phyloP scores from a whole-genome alignment of 768 basidiomycete genomes.

The Amanita brunnescens region DNA sequence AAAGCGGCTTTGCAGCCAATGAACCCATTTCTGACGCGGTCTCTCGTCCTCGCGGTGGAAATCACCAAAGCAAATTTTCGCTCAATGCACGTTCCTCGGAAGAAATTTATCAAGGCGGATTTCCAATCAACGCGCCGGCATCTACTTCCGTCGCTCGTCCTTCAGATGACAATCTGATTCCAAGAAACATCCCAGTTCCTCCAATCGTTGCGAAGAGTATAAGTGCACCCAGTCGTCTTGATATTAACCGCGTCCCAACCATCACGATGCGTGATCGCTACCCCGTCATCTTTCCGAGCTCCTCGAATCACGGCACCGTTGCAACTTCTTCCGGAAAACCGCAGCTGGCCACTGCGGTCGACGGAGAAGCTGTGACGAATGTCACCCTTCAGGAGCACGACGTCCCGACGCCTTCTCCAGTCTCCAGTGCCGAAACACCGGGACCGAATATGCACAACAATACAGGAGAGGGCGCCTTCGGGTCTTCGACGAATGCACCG shows the following conservation, averaged over 20 bases:
- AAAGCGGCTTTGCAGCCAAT: too few species aligned
- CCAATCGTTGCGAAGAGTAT: neutral
- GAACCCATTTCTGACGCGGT: neutral
- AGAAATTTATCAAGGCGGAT: too few species aligned
- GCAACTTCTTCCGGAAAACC: neutral
- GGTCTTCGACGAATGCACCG: neutral
- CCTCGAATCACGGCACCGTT: neutral
- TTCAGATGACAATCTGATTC: too few species aligned
- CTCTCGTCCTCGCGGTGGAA: neutral
- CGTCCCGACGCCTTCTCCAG: too few species aligned
- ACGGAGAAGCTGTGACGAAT: neutral
- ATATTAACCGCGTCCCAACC: neutral
- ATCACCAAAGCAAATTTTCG: too few species aligned
- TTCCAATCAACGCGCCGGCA: too few species aligned
- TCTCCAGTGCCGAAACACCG: neutral
- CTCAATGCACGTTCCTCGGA: too few species aligned
- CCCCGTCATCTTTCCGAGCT: neutral
- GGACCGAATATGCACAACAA: neutral
- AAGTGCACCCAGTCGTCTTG: neutral
- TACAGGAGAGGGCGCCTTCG: neutral
- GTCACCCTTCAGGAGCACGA: neutral
- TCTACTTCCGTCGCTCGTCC: neutral
- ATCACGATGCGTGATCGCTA: neutral
- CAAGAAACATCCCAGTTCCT: neutral
- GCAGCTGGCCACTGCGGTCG: neutral